Base-by-base conservation (phyloP, 345 rosid genomes). In the Kernera saxatilis region DNA sequence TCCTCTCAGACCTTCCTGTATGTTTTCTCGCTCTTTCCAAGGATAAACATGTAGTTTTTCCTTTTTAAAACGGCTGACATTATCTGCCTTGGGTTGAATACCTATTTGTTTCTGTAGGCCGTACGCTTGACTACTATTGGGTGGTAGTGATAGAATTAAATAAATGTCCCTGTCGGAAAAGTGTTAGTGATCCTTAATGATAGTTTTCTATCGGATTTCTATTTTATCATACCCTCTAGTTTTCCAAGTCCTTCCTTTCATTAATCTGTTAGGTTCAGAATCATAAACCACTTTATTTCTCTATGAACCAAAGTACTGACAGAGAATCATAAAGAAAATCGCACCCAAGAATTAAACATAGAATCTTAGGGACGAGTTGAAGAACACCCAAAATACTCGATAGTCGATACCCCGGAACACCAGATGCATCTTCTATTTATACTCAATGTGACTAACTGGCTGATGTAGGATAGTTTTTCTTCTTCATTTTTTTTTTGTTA, bases 1-100 rank as follows among this genome's bases (percentile, higher is more conserved):
- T 94, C 60, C 84, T 94, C 76, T 75, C 83, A 67, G 96, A 91
- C 79, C 95, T 94, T 83, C 96, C 99, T 40, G 99, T 94, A 75
- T 82, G 91, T 85, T 74, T 33, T 69, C 49, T 18, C 5, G 45
- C 45, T 23, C 53, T 51, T 40, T 40, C 21, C 27, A 58, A 1
- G 30, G 18, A 48, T 36, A 21, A 7, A 21, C 33, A 40, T 23
- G 11, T 39, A 48, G 13, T 10, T 26, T 27, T 39, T 4, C 9
- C 6, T 4, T 12, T 48, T 45, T 29, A 0, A 19, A 12, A 1
- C 5, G 44, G 52, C 56, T 12, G 30, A 11, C 35, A 46, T 8
- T 48, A 5, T 19, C 17, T 39, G 12, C 58, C 17, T 51, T 66
- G 18, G 37, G 30, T 39, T 53, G 18, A 7, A 22, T 18, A 64